A percentile compares a stretch with the other conserved stretches of the same genome.
phyloP scores from a whole-genome alignment of 2,329 filamentous ascomycete species.

The Fusarium beomiforme region DNA sequence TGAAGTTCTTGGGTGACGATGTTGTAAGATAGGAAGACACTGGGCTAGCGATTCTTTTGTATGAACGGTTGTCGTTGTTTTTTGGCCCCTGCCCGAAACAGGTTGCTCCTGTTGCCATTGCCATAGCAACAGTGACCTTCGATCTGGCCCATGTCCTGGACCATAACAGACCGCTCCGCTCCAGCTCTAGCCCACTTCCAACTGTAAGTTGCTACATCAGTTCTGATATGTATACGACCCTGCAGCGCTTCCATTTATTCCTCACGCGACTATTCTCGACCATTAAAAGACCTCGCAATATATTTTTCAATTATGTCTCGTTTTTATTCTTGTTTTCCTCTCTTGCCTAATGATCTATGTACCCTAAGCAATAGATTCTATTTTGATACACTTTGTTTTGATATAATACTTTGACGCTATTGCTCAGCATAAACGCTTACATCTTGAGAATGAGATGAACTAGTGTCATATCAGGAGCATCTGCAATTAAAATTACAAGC shows the following conservation, averaged over 20 bases:
- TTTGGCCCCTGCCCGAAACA: slow-evolving; percentile 41
- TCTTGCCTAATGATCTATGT: neutral
- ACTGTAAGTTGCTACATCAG: neutral
- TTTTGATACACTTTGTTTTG: neutral
- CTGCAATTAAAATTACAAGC: slow-evolving; percentile 1
- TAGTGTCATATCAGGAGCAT: neutral
- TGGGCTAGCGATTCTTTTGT: slow-evolving; percentile 29
- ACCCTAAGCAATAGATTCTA: neutral
- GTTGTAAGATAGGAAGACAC: slow-evolving; percentile 22
- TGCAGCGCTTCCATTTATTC: neutral
- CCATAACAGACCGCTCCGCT: slow-evolving; percentile 23
- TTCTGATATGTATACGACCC: neutral
- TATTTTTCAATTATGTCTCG: neutral
- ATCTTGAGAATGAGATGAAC: neutral
- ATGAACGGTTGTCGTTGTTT: slow-evolving; percentile 26
- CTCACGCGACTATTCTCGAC: neutral
- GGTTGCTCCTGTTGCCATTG: slow-evolving; percentile 23
- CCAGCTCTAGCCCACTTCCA: neutral
- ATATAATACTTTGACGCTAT: neutral
- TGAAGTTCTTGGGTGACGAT: slow-evolving; percentile 37
- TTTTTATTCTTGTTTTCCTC: neutral
- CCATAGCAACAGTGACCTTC: slow-evolving; percentile 30
- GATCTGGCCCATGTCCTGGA: neutral
- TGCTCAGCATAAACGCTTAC: neutral
- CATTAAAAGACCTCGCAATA: neutral